Conservation (phyloP, 208 protist genomes). For the Herpetomonas tarakana region DNA sequence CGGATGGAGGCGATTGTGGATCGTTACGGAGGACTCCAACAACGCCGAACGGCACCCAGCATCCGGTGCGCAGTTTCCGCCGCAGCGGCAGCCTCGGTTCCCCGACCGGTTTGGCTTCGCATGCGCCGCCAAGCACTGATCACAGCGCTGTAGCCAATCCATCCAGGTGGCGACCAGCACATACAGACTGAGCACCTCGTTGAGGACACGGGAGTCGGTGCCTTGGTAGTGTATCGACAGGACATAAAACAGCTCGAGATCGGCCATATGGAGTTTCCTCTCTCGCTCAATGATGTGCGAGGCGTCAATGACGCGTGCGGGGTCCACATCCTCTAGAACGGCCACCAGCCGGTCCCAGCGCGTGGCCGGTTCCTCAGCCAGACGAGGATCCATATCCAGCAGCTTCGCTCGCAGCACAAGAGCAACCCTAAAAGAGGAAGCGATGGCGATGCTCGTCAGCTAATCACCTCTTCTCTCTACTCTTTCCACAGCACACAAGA, state of each 20-base stretch:
- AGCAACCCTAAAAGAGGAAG: too few species aligned
- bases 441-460: too few species aligned
- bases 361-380: constrained; percentile 21
- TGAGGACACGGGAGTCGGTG: constrained; percentile 11
- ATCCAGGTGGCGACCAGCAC: constrained; percentile 45
- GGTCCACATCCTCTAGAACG: constrained; percentile 44
- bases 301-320: constrained; percentile 44
- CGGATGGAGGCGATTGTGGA: constrained; percentile 2
- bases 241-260: constrained; percentile 46
- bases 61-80: too few species aligned
- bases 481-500: too few species aligned
- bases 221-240: constrained; percentile 42
- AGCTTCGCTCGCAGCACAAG: too few species aligned
- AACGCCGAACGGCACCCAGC: too few species aligned
- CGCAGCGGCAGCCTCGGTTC: background rate
- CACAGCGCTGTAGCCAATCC: constrained; percentile 28
- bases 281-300: constrained; percentile 41
- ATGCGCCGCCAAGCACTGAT: constrained; percentile 14
- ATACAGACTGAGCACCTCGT: constrained; percentile 33
- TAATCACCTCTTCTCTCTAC: too few species aligned
- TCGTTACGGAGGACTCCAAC: background rate
- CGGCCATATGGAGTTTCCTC: constrained; percentile 29
- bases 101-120: background rate
- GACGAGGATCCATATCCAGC: background rate
- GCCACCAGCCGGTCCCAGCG: constrained; percentile 53